Percentiles rank a stretch among this genome's conserved stretches.
These are phyloP conservation scores for Chlorencoelia australis DNA, from an alignment of 2,329 filamentous ascomycete genomes.

Conservation along the genomic window DNA sequence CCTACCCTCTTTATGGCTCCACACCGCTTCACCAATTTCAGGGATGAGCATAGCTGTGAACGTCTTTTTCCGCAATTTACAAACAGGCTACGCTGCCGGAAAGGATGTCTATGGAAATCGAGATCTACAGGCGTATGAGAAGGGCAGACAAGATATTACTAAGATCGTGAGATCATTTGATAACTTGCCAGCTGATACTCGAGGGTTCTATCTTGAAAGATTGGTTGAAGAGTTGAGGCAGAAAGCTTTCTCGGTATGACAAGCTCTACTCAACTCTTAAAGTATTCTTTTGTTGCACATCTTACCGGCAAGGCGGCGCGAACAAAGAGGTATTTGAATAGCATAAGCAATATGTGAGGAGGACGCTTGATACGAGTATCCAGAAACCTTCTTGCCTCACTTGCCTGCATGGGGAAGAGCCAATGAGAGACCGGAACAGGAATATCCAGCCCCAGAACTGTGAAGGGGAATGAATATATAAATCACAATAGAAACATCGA, in stretches of 20 bases:
- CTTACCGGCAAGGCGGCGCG: slow-evolving; percentile 6
- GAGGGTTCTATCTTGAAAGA: slow-evolving; percentile 65
- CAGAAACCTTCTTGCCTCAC: background rate
- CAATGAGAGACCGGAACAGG: too few relatives aligned
- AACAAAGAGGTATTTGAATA: background rate
- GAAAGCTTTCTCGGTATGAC: slow-evolving; percentile 4
- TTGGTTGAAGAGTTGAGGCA: slow-evolving; percentile 55
- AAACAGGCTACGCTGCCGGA: slow-evolving; percentile 58
- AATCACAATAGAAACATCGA: too few relatives aligned
- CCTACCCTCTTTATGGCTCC: slow-evolving; percentile 75
- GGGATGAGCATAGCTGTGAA: slow-evolving; percentile 71
- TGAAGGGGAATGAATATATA: too few relatives aligned
- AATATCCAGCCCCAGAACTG: too few relatives aligned
- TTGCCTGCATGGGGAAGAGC: too few relatives aligned
- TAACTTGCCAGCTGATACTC: slow-evolving; percentile 52
- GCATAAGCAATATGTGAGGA: background rate
- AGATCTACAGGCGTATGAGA: slow-evolving; percentile 77
- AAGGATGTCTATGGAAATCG: slow-evolving; percentile 83
- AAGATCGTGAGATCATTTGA: slow-evolving; percentile 56
- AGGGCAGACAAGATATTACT: slow-evolving; percentile 61
- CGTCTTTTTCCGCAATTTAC: slow-evolving; percentile 71
- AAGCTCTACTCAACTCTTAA: background rate
- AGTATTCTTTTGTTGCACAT: slow-evolving; percentile 10
- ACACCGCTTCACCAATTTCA: slow-evolving; percentile 54
- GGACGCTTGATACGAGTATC: too few relatives aligned